Evolutionary conservation across 768 basidiomycete species (phyloP).

Genomic region (Erythrobasidium yunnanense): DNA sequence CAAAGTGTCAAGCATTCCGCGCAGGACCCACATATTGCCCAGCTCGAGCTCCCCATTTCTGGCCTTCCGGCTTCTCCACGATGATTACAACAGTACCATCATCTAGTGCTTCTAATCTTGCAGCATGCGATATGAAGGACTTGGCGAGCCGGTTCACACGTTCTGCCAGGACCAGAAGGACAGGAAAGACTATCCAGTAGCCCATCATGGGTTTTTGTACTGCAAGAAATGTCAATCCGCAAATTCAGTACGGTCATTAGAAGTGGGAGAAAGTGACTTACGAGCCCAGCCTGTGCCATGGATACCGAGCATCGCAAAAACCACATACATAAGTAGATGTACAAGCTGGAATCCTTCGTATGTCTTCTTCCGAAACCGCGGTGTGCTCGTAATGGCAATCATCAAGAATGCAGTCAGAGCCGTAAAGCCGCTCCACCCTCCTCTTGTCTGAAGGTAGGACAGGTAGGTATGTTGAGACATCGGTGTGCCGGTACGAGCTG

Average conservation of each 20-base stretch:
- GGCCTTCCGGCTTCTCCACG: constrained; percentile 10
- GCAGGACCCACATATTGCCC: constrained; percentile 14
- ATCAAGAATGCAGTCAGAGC: constrained; percentile 2
- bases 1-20: no score
- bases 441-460: neutral
- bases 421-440: constrained; percentile 14
- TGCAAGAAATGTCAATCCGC: neutral
- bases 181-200: constrained; percentile 24
- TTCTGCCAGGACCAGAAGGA: constrained; percentile 4
- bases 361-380: constrained; percentile 8
- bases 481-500: neutral
- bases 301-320: constrained; percentile 19
- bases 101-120: constrained; percentile 17
- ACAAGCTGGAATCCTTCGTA: constrained; percentile 21
- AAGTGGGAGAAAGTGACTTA: neutral
- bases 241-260: no score
- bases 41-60: constrained; percentile 16
- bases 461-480: constrained; percentile 1
- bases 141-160: neutral
- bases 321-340: constrained; percentile 18
- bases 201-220: constrained; percentile 22
- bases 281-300: neutral
- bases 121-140: neutral
- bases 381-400: constrained; percentile 7
- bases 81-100: constrained; percentile 21